Conservation (phyloP, 257 asterid species). For the Fraxinus americana region DNA sequence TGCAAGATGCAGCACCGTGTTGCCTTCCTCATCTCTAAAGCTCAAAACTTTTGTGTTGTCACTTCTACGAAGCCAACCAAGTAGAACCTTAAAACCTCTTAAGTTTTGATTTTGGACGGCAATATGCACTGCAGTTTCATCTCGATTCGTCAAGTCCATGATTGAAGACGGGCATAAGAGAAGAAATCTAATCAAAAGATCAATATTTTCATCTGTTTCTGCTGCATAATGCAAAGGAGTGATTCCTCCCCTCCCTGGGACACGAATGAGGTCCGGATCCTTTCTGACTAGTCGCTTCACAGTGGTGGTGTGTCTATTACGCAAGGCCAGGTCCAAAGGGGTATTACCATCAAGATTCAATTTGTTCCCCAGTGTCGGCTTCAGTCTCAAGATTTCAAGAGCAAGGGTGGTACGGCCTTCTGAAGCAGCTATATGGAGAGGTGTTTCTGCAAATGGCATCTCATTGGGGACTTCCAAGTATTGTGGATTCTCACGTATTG, state of each 20-base stretch:
- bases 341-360: conserved; percentile 31
- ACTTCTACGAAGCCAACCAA: conserved; percentile 10
- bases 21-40: conserved; percentile 13
- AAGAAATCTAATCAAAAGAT: conserved; percentile 16
- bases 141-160: background rate
- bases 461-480: background rate
- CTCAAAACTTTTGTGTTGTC: background rate
- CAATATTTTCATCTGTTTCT: background rate
- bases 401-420: conserved; percentile 21
- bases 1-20: conserved; percentile 1
- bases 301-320: background rate
- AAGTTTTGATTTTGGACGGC: background rate
- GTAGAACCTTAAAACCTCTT: background rate
- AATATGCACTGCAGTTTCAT: conserved; percentile 19
- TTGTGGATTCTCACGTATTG: background rate
- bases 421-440: conserved; percentile 34
- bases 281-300: background rate
- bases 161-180: background rate
- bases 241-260: conserved; percentile 28
- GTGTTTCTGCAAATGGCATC: conserved; percentile 26
- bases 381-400: conserved; percentile 30
- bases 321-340: conserved; percentile 34
- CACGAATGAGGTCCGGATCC: conserved; percentile 26
- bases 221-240: conserved; percentile 24
- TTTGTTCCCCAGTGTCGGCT: conserved; percentile 31